phyloP scores from a whole-genome alignment of 805 yeast species.

The Candida xyloterini region DNA sequence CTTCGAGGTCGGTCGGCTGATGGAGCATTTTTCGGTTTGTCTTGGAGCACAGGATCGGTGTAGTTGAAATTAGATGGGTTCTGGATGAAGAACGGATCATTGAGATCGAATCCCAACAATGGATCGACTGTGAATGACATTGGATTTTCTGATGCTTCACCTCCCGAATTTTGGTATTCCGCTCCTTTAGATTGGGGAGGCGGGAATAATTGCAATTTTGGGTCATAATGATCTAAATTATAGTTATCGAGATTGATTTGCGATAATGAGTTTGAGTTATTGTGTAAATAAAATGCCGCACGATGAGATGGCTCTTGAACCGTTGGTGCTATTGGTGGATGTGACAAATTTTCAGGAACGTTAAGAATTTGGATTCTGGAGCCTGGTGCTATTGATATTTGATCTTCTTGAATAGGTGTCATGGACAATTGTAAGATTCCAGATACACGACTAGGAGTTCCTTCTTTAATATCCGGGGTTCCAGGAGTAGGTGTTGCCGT shows the following conservation, averaged over 20 bases:
- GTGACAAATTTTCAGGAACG: slow-evolving; percentile 17
- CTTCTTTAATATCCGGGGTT: background rate
- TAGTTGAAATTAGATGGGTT: slow-evolving; percentile 46
- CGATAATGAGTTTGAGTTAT: slow-evolving; percentile 18
- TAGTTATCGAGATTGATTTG: slow-evolving; percentile 21
- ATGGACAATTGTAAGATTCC: slow-evolving; percentile 11
- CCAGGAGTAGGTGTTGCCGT: background rate
- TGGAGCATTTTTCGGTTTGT: background rate
- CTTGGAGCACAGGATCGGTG: slow-evolving; percentile 15
- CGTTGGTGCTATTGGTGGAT: background rate
- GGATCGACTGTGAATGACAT: slow-evolving; percentile 31
- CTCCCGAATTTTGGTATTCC: slow-evolving; percentile 4
- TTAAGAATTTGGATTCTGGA: slow-evolving; percentile 19
- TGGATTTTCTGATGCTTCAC: slow-evolving; percentile 8
- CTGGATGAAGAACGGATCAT: slow-evolving; percentile 52
- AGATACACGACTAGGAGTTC: background rate
- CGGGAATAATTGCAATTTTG: slow-evolving; percentile 22
- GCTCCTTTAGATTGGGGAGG: slow-evolving; percentile 13
- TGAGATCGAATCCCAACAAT: slow-evolving; percentile 39
- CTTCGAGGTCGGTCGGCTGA: slow-evolving; percentile 13
- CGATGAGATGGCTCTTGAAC: slow-evolving; percentile 1
- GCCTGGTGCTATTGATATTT: slow-evolving; percentile 9
- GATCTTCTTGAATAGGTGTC: slow-evolving; percentile 14
- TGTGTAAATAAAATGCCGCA: slow-evolving; percentile 9
- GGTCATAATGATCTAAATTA: slow-evolving; percentile 24